A percentile compares a stretch with the other conserved stretches of the same genome.
Evolutionary conservation across 805 yeast genomes (phyloP).

Genomic region (Barnettozyma populi): DNA sequence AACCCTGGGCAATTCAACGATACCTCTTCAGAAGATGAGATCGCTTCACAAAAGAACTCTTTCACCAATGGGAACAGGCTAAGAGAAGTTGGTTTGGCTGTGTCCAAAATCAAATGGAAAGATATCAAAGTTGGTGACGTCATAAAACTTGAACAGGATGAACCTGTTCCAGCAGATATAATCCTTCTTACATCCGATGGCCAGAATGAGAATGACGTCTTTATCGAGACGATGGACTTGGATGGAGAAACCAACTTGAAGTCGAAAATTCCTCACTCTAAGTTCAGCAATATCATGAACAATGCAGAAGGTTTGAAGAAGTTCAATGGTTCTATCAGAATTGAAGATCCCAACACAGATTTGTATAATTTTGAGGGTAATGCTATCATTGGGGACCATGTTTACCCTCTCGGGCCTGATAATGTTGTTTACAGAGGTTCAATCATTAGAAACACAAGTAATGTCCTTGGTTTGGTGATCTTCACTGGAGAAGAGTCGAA

Average conservation of each 20-base stretch:
- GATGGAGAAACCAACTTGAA: constrained; percentile 97
- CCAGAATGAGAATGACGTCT: constrained; percentile 44
- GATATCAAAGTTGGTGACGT: constrained; percentile 85
- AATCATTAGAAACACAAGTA: constrained; percentile 75
- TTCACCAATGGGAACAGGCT: constrained; percentile 25
- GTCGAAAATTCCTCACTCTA: constrained; percentile 61
- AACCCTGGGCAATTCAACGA: constrained; percentile 6
- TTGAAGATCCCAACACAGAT: constrained; percentile 91
- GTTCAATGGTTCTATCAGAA: constrained; percentile 49
- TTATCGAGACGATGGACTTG: constrained; percentile 92
- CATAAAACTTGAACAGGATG: constrained; percentile 66
- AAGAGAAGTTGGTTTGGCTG: constrained; percentile 16
- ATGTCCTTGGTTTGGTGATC: constrained; percentile 71
- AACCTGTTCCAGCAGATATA: constrained; percentile 93
- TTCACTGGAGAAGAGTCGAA: constrained; percentile 96
- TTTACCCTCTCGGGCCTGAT: constrained; percentile 66
- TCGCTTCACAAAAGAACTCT: constrained; percentile 18
- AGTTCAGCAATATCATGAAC: constrained; percentile 46
- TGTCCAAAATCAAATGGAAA: constrained; percentile 52
- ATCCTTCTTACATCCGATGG: constrained; percentile 63
- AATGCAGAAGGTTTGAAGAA: constrained; percentile 46
- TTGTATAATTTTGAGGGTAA: constrained; percentile 89
- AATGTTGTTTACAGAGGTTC: constrained; percentile 91
- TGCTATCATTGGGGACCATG: constrained; percentile 33
- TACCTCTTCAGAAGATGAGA: background rate